Conservation (phyloP, 2,329 filamentous ascomycete species). For the Pestalotiopsis sp. region DNA sequence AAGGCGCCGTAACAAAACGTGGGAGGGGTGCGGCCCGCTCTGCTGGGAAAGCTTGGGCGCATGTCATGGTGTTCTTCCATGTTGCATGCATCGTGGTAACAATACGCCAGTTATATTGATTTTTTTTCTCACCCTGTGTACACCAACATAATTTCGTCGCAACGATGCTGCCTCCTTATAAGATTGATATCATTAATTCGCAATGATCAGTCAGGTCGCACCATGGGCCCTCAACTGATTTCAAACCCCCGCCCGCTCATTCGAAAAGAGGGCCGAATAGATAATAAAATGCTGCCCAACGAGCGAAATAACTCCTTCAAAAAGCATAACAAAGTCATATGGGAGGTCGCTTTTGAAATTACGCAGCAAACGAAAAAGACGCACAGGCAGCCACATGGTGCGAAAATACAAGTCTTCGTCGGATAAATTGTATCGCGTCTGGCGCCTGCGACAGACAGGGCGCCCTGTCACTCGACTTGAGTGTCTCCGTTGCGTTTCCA, state of each 20-base stretch:
- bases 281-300: background rate
- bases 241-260: background rate
- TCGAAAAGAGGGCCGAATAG: background rate
- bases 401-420: background rate
- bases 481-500: background rate
- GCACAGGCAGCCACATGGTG: background rate
- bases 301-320: background rate
- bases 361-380: background rate
- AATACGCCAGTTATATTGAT: background rate
- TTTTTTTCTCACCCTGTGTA: no score
- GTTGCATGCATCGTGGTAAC: background rate
- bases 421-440: background rate
- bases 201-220: background rate
- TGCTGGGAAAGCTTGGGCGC: slow-evolving; percentile 1
- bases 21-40: background rate
- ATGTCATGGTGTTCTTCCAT: background rate
- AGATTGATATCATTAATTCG: background rate
- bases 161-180: background rate
- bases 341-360: background rate
- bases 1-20: background rate
- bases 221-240: background rate
- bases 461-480: background rate
- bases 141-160: no score
- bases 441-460: background rate
- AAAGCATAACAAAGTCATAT: background rate